Base-by-base conservation (phyloP, 176 grass and related monocot genomes). In the Zizania latifolia region DNA sequence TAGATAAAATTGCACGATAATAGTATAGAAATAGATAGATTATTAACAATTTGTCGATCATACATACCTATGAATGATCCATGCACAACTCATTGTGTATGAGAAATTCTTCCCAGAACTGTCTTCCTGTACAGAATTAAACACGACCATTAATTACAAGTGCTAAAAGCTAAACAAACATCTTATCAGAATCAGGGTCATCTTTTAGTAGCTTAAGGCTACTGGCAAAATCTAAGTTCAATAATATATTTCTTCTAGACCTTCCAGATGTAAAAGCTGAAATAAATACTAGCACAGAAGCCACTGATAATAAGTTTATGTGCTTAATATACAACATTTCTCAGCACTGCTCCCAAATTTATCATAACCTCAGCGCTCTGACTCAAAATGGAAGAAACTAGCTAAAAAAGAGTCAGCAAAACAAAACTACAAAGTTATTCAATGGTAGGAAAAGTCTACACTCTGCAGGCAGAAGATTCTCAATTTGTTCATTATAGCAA, bases 121-220 rank as follows among this genome's bases (percentile, higher is more conserved):
- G 17, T 38, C 35, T 79, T 79, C 80, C 61, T 88, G 80, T 78
- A 41, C 30, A 79, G 53, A 83, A 67, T 50, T 53, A 51, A 62
- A 83, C 24, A 82, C 41, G 4, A 48, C 13, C 24, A 45, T 59
- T 68, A 68, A 27, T 32, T 40, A 72, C 6, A 66, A 56, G 34
- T 72, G 24, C 50, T 35, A 43, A 57, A 53, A 77, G 29, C 16
- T 15, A 76, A 57, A 31, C 4, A 81, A 65, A 17, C 4, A 51
- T 75, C 26, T 22, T 57, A 64, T 54, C 23, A 72, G 30, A 77
- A 82, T 56, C 57, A 58, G 8, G 12, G 6, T 2, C 7, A 81
- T 64, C 36, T 7, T 31, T 30, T 34, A 62, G 64, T 11, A 67
- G 11, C 13, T 28, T n/a, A n/a, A n/a, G n/a, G n/a, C n/a, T n/a